These are phyloP conservation scores for Debaryomyces singareniensis DNA, from an alignment of 1,139 yeast genomes.

Conservation along the genomic window DNA sequence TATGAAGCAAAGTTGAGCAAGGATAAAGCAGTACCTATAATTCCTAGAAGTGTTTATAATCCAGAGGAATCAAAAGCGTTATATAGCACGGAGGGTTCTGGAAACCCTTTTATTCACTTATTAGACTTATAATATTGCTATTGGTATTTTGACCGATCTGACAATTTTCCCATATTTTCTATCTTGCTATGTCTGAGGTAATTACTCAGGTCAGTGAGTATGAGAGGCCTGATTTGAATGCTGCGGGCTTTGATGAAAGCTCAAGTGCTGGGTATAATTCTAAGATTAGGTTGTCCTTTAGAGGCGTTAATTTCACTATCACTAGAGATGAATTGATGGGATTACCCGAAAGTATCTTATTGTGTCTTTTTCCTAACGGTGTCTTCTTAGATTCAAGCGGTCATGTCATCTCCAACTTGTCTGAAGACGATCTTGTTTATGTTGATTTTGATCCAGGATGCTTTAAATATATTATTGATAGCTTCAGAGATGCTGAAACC, in stretches of 20 bases:
- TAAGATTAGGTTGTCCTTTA: conserved; percentile 57
- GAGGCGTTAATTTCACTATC: conserved; percentile 61
- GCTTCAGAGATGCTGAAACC: conserved; percentile 45
- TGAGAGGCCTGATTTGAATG: conserved; percentile 11
- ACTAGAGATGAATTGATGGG: conserved; percentile 87
- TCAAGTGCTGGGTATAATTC: conserved; percentile 51
- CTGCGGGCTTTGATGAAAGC: conserved; percentile 14
- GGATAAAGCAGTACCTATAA: too few relatives aligned
- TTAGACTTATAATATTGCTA: too few relatives aligned
- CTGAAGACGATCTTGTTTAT: conserved; percentile 69
- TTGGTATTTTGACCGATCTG: too few relatives aligned
- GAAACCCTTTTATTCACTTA: too few relatives aligned
- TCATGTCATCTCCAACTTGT: conserved; percentile 66
- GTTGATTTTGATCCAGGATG: conserved; percentile 86
- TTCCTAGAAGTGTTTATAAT: too few relatives aligned
- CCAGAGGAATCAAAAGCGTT: too few relatives aligned
- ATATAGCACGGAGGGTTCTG: too few relatives aligned
- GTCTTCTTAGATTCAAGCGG: conserved; percentile 73
- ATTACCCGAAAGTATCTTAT: conserved; percentile 81
- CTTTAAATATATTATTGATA: conserved; percentile 72
- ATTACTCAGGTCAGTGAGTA: conserved; percentile 57
- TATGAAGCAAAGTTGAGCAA: too few relatives aligned
- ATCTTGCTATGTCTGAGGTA: conserved; percentile 40
- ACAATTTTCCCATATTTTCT: too few relatives aligned
- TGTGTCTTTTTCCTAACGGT: conserved; percentile 87